Conservation (phyloP, 2,329 filamentous ascomycete species). For the Rhynchosporium agropyri region DNA sequence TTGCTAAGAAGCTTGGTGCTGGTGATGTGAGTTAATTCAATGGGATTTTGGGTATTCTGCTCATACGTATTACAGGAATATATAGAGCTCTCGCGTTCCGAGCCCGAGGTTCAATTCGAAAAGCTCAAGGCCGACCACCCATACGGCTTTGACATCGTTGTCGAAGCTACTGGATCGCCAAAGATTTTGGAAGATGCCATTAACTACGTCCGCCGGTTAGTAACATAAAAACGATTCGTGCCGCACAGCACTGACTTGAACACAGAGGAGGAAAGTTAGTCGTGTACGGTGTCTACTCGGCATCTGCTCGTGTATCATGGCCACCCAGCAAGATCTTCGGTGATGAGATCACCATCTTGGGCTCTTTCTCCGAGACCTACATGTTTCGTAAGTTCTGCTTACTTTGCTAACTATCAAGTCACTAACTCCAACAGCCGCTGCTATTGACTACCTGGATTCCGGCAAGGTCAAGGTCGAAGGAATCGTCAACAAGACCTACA, state of each 20-base stretch:
- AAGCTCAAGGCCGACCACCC: constrained; percentile 66
- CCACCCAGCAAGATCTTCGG: constrained; percentile 70
- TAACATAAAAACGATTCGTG: constrained; percentile 38
- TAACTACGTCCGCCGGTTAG: constrained; percentile 70
- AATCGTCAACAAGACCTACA: constrained; percentile 74
- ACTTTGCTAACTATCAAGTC: neutral
- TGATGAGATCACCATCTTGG: constrained; percentile 71
- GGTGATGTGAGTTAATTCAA: constrained; percentile 47
- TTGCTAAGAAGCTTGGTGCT: constrained; percentile 60
- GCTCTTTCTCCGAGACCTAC: constrained; percentile 73
- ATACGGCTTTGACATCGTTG: constrained; percentile 73
- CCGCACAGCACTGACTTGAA: neutral
- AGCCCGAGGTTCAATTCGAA: constrained; percentile 61
- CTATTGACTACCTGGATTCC: constrained; percentile 58
- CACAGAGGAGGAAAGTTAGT: constrained; percentile 56
- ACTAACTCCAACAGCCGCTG: constrained; percentile 49
- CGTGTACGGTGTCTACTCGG: constrained; percentile 70
- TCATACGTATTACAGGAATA: constrained; percentile 43
- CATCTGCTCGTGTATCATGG: constrained; percentile 65
- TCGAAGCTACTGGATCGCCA: constrained; percentile 70
- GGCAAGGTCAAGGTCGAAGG: constrained; percentile 65
- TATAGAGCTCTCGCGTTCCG: constrained; percentile 55
- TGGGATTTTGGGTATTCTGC: neutral
- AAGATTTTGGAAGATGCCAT: constrained; percentile 72
- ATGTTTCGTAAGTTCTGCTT: constrained; percentile 59